Evolutionary conservation across 2,329 filamentous ascomycete genomes (phyloP).

Genomic region (Penicillium vulpinum): DNA sequence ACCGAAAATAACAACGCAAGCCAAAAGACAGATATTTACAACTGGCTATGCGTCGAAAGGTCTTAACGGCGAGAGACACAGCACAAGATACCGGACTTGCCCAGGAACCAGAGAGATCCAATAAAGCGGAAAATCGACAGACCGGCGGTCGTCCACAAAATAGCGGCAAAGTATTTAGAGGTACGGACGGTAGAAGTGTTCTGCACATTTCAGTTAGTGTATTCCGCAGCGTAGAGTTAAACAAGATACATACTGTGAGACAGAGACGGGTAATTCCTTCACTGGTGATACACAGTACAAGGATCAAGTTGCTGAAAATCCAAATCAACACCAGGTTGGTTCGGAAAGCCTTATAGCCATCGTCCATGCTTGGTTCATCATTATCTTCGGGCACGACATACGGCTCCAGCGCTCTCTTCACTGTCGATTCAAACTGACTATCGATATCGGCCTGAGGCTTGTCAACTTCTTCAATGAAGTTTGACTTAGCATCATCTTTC

Average conservation of each 20-base stretch:
- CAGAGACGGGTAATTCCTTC: slow-evolving; percentile 79
- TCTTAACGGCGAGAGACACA: slow-evolving; percentile 76
- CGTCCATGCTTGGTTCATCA: slow-evolving; percentile 83
- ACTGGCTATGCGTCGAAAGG: neutral
- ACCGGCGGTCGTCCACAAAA: slow-evolving; percentile 82
- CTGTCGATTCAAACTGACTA: slow-evolving; percentile 90
- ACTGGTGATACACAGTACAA: slow-evolving; percentile 83
- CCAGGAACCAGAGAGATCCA: slow-evolving; percentile 89
- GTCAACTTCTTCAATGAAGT: slow-evolving; percentile 89
- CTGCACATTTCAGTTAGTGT: slow-evolving; percentile 42
- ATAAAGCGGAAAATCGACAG: slow-evolving; percentile 83
- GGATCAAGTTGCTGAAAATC: slow-evolving; percentile 87
- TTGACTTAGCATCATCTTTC: slow-evolving; percentile 83
- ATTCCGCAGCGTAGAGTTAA: neutral
- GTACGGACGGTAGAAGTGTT: slow-evolving; percentile 69
- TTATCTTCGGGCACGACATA: slow-evolving; percentile 72
- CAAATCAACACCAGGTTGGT: slow-evolving; percentile 86
- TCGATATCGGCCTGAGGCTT: slow-evolving; percentile 97
- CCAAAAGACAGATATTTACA: slow-evolving; percentile 9
- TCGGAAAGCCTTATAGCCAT: slow-evolving; percentile 98
- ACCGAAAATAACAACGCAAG: neutral
- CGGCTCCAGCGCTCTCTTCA: slow-evolving; percentile 84
- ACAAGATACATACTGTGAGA: slow-evolving; percentile 67
- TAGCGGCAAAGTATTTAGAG: slow-evolving; percentile 83
- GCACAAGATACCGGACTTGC: slow-evolving; percentile 90